Base-by-base conservation (phyloP, 192 early-diverging fungal species). In the Globomyces pollinis-pini region DNA sequence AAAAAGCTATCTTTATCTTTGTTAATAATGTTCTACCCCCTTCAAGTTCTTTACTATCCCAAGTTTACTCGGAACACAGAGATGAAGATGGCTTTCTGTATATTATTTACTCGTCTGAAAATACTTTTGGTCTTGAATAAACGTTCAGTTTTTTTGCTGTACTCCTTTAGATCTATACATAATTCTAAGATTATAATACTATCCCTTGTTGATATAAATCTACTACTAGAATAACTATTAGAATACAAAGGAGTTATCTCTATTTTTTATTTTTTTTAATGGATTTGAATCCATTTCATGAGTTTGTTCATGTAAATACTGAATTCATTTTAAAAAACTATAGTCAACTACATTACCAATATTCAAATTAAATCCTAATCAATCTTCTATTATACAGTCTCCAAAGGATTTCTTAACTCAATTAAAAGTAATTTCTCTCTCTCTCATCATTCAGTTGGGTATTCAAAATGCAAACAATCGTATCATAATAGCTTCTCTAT, bases 51-150 rank as follows among this genome's bases (percentile, higher is more conserved):
- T 64, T 99, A 51, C 90, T 99, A 85, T 88, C 82, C 15, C 75
- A 89, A 28, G 93, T 99, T 51, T 99, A 99, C 67, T 88, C 91
- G 50, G 91, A 99, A 67, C 91, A 95, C 73, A 94, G 95, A 67
- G 93, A 98, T 70, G 91, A 95, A 32, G 96, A 99, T 69, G 93
- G 94, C 11, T 99, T 99, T 76, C 75, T 99, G 67, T 68, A 68
- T 65, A 68, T 68, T 35, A 38, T 68, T 24, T 68, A 68, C 47
- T 60, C 64, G 9, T 62, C 59, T 33, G 72, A 74, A 34, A 74
- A 74, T 60, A 74, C 72, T 5, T 74, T 74, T 39, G 72, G 72
- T 33, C 38, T 36, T 36, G 41, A 42, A 42, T 42, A 42, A 42
- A 42, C 41, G n/a, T n/a, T n/a, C n/a, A n/a, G n/a, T n/a, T n/a